Evolutionary conservation across 306 rosid genomes (phyloP).

Genomic region (Castanospermum australe): DNA sequence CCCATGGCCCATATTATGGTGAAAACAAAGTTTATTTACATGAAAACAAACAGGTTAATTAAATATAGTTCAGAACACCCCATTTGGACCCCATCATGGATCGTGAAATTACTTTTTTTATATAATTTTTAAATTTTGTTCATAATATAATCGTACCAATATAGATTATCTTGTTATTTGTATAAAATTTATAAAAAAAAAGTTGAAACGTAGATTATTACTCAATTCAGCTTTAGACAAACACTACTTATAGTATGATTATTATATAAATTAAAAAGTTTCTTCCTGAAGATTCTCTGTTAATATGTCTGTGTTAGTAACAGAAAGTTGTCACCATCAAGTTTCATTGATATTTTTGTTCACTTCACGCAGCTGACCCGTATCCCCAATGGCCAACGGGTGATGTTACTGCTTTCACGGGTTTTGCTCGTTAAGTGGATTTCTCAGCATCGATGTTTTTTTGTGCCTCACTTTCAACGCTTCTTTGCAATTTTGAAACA

Average conservation of each 20-base stretch:
- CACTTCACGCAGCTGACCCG: background rate
- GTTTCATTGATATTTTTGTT: background rate
- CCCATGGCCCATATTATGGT: background rate
- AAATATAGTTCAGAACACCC: background rate
- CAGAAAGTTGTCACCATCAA: background rate
- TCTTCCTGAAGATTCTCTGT: background rate
- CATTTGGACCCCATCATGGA: background rate
- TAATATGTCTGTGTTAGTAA: background rate
- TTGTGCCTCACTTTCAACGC: slow-evolving; percentile 3
- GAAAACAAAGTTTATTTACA: background rate
- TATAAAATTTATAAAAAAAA: background rate
- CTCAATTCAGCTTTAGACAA: background rate
- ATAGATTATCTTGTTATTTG: no score
- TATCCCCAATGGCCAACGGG: background rate
- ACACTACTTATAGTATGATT: background rate
- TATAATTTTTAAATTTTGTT: no score
- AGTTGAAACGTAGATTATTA: no score
- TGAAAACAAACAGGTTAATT: background rate
- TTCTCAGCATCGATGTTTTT: background rate
- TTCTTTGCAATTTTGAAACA: slow-evolving; percentile 13
- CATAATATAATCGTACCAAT: no score
- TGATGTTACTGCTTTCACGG: slow-evolving; percentile 12
- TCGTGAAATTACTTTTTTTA: no score
- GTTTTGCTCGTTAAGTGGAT: background rate
- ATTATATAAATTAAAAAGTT: background rate